Evolutionary conservation across 768 basidiomycete genomes (phyloP).

Genomic region (Psilocybe azurescens): DNA sequence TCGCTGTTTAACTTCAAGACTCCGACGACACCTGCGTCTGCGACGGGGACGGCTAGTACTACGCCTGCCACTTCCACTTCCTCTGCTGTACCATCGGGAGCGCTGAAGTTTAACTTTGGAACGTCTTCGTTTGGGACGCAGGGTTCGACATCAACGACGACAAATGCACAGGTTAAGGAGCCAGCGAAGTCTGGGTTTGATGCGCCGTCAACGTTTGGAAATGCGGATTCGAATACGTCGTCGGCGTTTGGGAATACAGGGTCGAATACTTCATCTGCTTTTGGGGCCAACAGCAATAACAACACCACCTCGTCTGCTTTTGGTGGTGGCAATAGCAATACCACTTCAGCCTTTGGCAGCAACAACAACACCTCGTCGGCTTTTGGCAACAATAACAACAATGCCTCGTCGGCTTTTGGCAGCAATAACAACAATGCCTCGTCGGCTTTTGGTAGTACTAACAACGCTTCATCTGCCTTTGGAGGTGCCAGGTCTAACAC

Average conservation of each 20-base stretch:
- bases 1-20: slow-evolving; percentile 22
- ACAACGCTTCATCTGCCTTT: slow-evolving; percentile 5
- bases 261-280: slow-evolving; percentile 7
- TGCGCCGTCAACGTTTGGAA: slow-evolving; percentile 9
- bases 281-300: background rate
- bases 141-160: slow-evolving; percentile 5
- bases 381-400: background rate
- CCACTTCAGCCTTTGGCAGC: background rate
- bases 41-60: slow-evolving; percentile 8
- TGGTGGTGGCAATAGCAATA: background rate
- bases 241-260: slow-evolving; percentile 27
- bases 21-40: slow-evolving; percentile 13
- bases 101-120: slow-evolving; percentile 47
- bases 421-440: slow-evolving; percentile 3
- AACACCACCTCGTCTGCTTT: background rate
- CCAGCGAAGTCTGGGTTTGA: slow-evolving; percentile 4
- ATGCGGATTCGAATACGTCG: background rate
- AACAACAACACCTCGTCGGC: background rate
- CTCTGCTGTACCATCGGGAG: slow-evolving; percentile 7
- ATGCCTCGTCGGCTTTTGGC: slow-evolving; percentile 9
- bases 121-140: slow-evolving; percentile 8
- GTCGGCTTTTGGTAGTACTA: slow-evolving; percentile 1
- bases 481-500: too few species aligned
- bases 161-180: slow-evolving; percentile 8
- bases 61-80: slow-evolving; percentile 20